A percentile compares a stretch with the other conserved stretches of the same genome.
phyloP scores from a whole-genome alignment of 2,329 filamentous ascomycete species.

The Fusarium redolens region DNA sequence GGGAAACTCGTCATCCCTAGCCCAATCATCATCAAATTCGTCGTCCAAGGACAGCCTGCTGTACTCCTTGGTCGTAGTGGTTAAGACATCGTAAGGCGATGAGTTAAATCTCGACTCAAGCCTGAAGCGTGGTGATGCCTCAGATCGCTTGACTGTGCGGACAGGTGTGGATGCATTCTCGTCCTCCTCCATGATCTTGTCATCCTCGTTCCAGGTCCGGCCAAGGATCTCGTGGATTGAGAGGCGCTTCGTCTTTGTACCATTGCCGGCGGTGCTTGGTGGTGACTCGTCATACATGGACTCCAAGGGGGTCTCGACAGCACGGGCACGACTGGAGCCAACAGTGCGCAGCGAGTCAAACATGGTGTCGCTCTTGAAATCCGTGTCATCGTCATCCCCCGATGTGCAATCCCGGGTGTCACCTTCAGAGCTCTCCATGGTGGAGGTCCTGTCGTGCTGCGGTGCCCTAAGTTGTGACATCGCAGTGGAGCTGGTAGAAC shows the following conservation, averaged over 20 bases:
- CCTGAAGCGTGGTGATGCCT: slow-evolving; percentile 45
- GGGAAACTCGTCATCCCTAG: slow-evolving; percentile 62
- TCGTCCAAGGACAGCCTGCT: slow-evolving; percentile 68
- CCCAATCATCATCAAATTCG: slow-evolving; percentile 73
- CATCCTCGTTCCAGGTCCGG: slow-evolving; percentile 64
- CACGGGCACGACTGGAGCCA: slow-evolving; percentile 73
- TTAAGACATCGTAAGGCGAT: slow-evolving; percentile 48
- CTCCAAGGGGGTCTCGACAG: slow-evolving; percentile 77
- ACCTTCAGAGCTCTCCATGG: slow-evolving; percentile 76
- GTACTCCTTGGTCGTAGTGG: slow-evolving; percentile 54
- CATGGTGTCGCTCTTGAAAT: slow-evolving; percentile 80
- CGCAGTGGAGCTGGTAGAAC: slow-evolving; percentile 56
- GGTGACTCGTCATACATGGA: slow-evolving; percentile 86
- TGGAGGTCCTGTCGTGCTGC: slow-evolving; percentile 60
- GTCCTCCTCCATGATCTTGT: slow-evolving; percentile 72
- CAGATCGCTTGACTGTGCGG: slow-evolving; percentile 50
- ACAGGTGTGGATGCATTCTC: slow-evolving; percentile 66
- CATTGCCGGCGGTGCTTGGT: slow-evolving; percentile 65
- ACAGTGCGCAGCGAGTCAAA: slow-evolving; percentile 81
- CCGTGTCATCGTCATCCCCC: slow-evolving; percentile 81
- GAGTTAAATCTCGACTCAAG: slow-evolving; percentile 48
- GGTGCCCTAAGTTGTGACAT: slow-evolving; percentile 53
- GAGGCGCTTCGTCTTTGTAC: slow-evolving; percentile 64
- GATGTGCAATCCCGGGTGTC: slow-evolving; percentile 73
- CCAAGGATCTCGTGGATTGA: slow-evolving; percentile 71